phyloP scores from a whole-genome alignment of 306 rosid species.

The Quercus ilex region DNA sequence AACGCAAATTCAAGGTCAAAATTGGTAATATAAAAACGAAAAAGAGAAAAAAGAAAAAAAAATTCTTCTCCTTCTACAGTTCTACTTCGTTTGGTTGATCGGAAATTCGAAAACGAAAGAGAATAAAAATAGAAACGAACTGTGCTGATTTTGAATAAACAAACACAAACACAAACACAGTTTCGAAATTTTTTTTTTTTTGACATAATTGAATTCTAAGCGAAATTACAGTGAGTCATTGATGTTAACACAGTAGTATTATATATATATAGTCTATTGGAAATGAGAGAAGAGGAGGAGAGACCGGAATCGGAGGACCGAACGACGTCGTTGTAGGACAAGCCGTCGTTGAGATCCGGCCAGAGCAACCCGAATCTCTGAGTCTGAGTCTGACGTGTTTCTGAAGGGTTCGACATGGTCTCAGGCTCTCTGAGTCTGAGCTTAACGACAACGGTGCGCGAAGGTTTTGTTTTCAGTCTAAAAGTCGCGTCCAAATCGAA shows the following conservation, averaged over 20 bases:
- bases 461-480: not conserved
- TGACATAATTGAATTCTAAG: not conserved
- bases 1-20: not conserved
- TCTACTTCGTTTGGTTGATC: not conserved
- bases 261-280: not conserved
- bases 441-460: not conserved
- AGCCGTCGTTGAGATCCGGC: constrained; percentile 86
- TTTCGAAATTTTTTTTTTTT: not conserved
- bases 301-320: constrained; percentile 61
- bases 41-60: not conserved
- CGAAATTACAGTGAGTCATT: not conserved
- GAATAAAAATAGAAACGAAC: no score
- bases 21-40: no score
- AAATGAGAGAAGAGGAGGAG: not conserved
- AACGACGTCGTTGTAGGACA: constrained; percentile 73
- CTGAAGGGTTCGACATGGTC: constrained; percentile 11
- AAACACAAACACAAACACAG: not conserved
- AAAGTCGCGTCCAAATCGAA: not conserved
- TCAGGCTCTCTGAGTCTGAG: not conserved
- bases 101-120: not conserved
- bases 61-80: not conserved
- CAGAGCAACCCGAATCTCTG: constrained; percentile 51
- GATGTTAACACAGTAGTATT: not conserved
- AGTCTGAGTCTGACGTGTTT: not conserved
- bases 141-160: no score